Base-by-base conservation (phyloP, 2,329 filamentous ascomycete genomes). In the Aspergillus sp. region DNA sequence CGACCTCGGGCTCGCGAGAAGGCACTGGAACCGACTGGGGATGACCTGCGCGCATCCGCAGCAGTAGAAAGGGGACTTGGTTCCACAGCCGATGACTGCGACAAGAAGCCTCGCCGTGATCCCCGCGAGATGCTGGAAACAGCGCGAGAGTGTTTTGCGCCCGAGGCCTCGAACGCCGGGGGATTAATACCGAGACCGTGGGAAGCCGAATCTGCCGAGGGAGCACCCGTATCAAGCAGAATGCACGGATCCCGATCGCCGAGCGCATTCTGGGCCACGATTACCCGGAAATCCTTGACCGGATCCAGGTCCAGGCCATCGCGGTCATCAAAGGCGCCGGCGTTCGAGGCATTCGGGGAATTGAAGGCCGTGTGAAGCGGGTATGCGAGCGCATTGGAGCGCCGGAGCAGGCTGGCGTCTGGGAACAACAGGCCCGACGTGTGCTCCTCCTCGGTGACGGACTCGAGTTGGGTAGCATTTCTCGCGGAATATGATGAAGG, bases 361-460 rank as follows among this genome's bases (percentile, higher is more conserved):
- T 61, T 52, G 36, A 58, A 53, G 24, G 57, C 55, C 28, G 61
- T 56, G 42, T 61, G 63, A 13, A 61, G 49, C 37, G 58, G 58
- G 39, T 57, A 62, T n/a, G 55, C 55, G 42, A 60, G 55, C 29
- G 49, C 55, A 43, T 58, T 54, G 26, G 61, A 63, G 22, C 53
- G 58, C 34, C 59, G 57, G 34, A 62, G 60, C 10, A 60, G 50
- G 36, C 53, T 64, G 25, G 57, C 55, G 47, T 66, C 63, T 20
- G 65, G 66, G 40, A 66, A 68, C 33, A 68, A 50, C 28, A 68
- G 55, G 24, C 61, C 60, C 28, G 64, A 64, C 4, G 64, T 68
- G 41, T 68, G 64, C 40, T 66, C 63, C 42, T 68, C 65, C 39
- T 68, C 65, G 1, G 63, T 67, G 15, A 66, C 61, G 15, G 65